Percentiles rank a stretch among this genome's conserved stretches.
phyloP scores from a whole-genome alignment of 345 rosid genomes.

The Syzygium grande region DNA sequence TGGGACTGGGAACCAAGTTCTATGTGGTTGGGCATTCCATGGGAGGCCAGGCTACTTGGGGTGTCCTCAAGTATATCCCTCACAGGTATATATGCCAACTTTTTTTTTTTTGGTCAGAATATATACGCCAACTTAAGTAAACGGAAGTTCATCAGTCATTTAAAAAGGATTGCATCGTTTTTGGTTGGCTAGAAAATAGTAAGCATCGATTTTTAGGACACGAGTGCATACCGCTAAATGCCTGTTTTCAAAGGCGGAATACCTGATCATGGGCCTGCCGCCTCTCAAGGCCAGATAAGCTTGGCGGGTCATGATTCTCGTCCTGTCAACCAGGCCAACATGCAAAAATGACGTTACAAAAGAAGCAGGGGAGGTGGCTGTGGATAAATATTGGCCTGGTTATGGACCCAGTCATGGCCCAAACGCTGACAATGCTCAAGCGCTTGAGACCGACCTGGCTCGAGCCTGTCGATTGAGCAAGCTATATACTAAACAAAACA shows the following conservation, averaged over 20 bases:
- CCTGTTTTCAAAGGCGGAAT: background rate
- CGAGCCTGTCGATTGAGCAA: background rate
- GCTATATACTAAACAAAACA: background rate
- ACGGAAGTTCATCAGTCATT: background rate
- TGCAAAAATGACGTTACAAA: background rate
- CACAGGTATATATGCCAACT: conserved; percentile 22
- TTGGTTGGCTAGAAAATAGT: background rate
- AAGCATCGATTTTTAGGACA: background rate
- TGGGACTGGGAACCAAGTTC: conserved; percentile 32
- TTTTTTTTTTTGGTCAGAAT: too few species aligned
- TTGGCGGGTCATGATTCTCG: background rate
- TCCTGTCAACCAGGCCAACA: background rate
- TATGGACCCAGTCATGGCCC: background rate
- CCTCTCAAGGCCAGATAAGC: background rate
- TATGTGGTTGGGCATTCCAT: too few species aligned
- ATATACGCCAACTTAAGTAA: background rate
- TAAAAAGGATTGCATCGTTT: background rate
- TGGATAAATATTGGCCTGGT: background rate
- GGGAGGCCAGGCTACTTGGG: conserved; percentile 45
- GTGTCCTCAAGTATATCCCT: conserved; percentile 47
- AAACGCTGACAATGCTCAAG: background rate
- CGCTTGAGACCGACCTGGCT: background rate
- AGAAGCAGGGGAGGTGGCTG: background rate
- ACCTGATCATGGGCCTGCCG: background rate
- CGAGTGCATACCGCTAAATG: background rate